Evolutionary conservation across 306 rosid genomes (phyloP).

Genomic region (Luffa aegyptiaca): DNA sequence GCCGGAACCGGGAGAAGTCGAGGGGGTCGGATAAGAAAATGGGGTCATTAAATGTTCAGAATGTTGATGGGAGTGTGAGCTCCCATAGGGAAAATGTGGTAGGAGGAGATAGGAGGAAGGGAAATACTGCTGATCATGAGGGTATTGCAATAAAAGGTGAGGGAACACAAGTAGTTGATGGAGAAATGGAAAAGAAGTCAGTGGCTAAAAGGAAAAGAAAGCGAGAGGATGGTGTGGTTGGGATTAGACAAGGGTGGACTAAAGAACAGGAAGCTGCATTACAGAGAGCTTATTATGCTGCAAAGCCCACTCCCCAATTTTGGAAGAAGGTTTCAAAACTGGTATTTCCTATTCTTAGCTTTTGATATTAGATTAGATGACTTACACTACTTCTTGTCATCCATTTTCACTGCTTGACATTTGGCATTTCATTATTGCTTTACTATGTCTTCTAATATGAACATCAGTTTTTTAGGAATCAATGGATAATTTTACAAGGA

Average conservation of each 20-base stretch:
- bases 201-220: constrained; percentile 36
- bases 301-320: constrained; percentile 73
- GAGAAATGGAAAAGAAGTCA: constrained; percentile 6
- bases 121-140: background rate
- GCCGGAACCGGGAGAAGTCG: background rate
- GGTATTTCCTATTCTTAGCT: constrained; percentile 30
- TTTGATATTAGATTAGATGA: background rate
- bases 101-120: background rate
- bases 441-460: background rate
- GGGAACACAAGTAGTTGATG: background rate
- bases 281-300: constrained; percentile 48
- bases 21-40: background rate
- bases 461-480: background rate
- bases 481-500: background rate
- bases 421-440: background rate
- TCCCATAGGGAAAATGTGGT: background rate
- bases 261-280: constrained; percentile 62
- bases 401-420: background rate
- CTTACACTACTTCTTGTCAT: background rate
- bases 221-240: constrained; percentile 19
- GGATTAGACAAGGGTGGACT: constrained; percentile 48
- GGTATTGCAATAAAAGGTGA: background rate
- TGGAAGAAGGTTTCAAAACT: constrained; percentile 81
- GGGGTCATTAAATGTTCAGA: background rate
- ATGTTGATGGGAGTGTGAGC: constrained; percentile 7